Base-by-base conservation (phyloP, 2,329 filamentous ascomycete genomes). In the Diplodia scrobiculata region DNA sequence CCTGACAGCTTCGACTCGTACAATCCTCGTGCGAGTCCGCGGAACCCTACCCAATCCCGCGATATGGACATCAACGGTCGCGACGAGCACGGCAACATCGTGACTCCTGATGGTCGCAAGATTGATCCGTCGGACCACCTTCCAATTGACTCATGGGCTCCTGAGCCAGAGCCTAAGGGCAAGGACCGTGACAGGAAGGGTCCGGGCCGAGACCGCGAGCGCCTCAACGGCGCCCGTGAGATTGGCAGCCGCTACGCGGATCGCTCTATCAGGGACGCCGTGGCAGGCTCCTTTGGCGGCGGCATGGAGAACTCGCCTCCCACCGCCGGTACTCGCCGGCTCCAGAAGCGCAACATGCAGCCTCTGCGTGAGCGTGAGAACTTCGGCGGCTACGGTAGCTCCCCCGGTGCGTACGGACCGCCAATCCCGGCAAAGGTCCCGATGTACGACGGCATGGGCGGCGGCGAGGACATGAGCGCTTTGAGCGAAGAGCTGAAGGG, bases 101-200 rank as follows among this genome's bases (percentile, higher is more conserved):
- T 92, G 63, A 89, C 87, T 0, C 84, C 90, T 69, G 89, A 92
- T 73, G 91, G 91, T 6, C 84, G 89, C 65, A 89, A 92, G 71
- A 84, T 94, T 65, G 91, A 94, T 72, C 91, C 91, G 0, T 91
- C 89, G 0, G 91, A 94, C 75, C 90, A 93, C 73, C 81, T 93
- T 14, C 91, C 91, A 0, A 85, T 91, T 74, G 87, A 91, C 65
- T 86, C 86, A 1, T 92, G 89, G 89, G 90, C 90, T 1, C 89
- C 90, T 0, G 90, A 92, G 72, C 90, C 90, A 0, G 88, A 91
- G 70, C 83, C 84, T 25, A 89, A 88, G 73, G 80, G 79, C 78
- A 84, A 74, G 51, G 77, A 79, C 27, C 76, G 77, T 3, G 32
- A 66, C 27, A 62, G 45, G 48, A 69, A 74, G 19, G 67, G 69